Evolutionary conservation across 768 basidiomycete species (phyloP).

Genomic region (Tubosaeta sp.): DNA sequence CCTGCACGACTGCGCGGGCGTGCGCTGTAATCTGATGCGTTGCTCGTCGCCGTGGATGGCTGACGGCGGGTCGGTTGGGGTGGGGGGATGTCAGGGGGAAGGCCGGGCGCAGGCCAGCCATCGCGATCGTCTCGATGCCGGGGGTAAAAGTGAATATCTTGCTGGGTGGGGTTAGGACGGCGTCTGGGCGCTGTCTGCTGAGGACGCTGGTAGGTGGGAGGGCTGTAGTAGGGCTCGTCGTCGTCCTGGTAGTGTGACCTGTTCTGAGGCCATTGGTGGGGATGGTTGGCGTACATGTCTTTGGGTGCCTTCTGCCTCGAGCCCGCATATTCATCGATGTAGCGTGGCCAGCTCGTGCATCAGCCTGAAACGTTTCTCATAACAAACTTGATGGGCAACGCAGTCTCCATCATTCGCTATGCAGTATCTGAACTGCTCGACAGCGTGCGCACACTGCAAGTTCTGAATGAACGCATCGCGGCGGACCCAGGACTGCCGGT

Average conservation of each 20-base stretch:
- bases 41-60: slow-evolving; percentile 15
- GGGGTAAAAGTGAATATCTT: slow-evolving; percentile 15
- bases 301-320: slow-evolving; percentile 1
- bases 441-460: slow-evolving; percentile 18
- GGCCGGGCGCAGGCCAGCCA: slow-evolving; percentile 9
- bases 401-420: slow-evolving; percentile 18
- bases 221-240: slow-evolving; percentile 13
- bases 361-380: background rate
- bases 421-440: slow-evolving; percentile 20
- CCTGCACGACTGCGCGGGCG: slow-evolving; percentile 15
- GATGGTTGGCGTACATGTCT: slow-evolving; percentile 10
- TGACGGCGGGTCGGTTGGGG: slow-evolving; percentile 17
- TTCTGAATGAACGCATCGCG: slow-evolving; percentile 32
- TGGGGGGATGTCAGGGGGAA: slow-evolving; percentile 6
- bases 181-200: slow-evolving; percentile 14
- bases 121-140: slow-evolving; percentile 24
- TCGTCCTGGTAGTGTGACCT: slow-evolving; percentile 10
- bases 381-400: slow-evolving; percentile 23
- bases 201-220: slow-evolving; percentile 5
- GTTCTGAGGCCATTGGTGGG: background rate
- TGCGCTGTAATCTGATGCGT: slow-evolving; percentile 14
- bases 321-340: background rate
- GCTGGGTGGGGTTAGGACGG: slow-evolving; percentile 8
- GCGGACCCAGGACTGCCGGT: slow-evolving; percentile 56
- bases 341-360: slow-evolving; percentile 1